Conservation (phyloP, 805 yeast genomes). For the Cyberlindnera bimundalis region DNA sequence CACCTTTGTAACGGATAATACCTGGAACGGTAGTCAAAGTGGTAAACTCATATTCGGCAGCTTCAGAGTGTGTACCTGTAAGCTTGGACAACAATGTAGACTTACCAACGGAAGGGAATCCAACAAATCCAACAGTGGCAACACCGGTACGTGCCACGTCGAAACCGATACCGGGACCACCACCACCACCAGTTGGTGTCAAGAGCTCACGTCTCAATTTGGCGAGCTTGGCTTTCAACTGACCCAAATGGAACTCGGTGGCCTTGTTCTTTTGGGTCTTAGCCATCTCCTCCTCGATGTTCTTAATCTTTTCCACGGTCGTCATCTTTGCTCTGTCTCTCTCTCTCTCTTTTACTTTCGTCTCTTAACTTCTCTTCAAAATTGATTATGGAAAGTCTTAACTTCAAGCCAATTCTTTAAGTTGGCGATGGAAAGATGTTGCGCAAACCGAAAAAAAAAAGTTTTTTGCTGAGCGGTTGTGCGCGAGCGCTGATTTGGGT, state of each 20-base stretch:
- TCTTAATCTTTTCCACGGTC: conserved; percentile 34
- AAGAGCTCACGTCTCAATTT: conserved; percentile 89
- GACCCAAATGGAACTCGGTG: conserved; percentile 96
- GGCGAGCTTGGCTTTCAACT: conserved; percentile 93
- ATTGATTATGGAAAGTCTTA: too few relatives aligned
- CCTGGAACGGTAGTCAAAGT: conserved; percentile 98
- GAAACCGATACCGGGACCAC: conserved; percentile 91
- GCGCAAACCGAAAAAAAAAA: conserved; percentile 15
- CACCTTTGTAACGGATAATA: conserved; percentile 92
- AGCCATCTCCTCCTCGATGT: conserved; percentile 97
- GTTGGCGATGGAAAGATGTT: conserved; percentile 1
- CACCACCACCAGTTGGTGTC: conserved; percentile 73
- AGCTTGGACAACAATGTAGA: conserved; percentile 81
- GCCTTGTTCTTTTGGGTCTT: conserved; percentile 97
- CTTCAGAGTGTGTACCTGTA: conserved; percentile 96
- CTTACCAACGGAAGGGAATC: conserved; percentile 92
- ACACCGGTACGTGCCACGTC: conserved; percentile 99
- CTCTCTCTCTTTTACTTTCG: neutral
- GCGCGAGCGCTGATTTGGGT: conserved; percentile 1
- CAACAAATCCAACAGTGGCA: conserved; percentile 95
- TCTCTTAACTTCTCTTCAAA: neutral
- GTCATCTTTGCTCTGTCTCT: conserved; percentile 17
- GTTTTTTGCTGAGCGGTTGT: conserved; percentile 4
- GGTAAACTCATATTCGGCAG: conserved; percentile 97
- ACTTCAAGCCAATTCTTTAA: neutral